Evolutionary conservation across 768 basidiomycete genomes (phyloP), one percentile per base, ranked within the genome.

Genomic region (Russula ochroleuca): DNA sequence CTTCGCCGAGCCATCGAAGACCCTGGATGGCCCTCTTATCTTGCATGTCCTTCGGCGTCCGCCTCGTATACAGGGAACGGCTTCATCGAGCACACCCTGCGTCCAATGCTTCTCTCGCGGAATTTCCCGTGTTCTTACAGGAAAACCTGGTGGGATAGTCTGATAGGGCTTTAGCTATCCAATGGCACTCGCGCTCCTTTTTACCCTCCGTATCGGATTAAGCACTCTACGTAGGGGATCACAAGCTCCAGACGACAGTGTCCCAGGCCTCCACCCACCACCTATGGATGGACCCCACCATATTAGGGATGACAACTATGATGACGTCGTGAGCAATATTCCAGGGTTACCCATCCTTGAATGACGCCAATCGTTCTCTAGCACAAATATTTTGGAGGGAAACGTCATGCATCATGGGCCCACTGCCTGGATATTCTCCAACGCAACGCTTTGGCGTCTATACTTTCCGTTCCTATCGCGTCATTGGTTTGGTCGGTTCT

Each of bases 401-500:
- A 28, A 9, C 17, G 31, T 19, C 14, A 25, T n/a, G 33, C 56
- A 31, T n/a, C n/a, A n/a, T n/a, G n/a, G n/a, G n/a, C n/a, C n/a
- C n/a, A 51, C 48, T 28, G 25, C 35, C 21, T 53, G 45, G 13
- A 59, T 45, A 5, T 53, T 28, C 23, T 40, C 57, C 15, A 63
- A 58, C n/a, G 37, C 56, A 23, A 58, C 62, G 38, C 49, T 58
- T 6, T 52, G 5, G 62, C 62, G 35, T 41, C 49, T 11, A 21
- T 35, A 40, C 62, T 63, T 14, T 57, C 62, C 0, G 57, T 63
- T 33, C 62, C 62, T 37, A 59, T 63, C 15, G 51, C 51, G 5
- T 59, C 63, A 23, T 51, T 64, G 21, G 57, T 59, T 59, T 64
- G 57, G 57, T 28, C 62, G 6, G 45, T 49, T 14, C 37, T 59